Conservation (phyloP, 805 yeast genomes). For the Clavispora santaluciae region DNA sequence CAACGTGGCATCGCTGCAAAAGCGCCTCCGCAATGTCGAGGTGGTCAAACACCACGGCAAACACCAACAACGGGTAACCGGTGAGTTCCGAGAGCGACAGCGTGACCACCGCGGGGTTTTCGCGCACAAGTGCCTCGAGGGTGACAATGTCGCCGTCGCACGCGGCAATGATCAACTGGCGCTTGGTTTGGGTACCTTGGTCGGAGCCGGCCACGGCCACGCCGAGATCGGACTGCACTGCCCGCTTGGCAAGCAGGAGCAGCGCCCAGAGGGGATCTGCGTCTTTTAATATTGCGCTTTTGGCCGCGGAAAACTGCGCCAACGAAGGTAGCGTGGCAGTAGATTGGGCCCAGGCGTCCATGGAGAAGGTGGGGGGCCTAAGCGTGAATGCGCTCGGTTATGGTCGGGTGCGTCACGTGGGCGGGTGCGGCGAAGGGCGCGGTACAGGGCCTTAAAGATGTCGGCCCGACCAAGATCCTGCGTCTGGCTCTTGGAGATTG, state of each 20-base stretch:
- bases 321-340: not conserved
- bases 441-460: not conserved
- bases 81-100: conserved; percentile 21
- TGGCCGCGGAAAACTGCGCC: not conserved
- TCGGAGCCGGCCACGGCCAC: not conserved
- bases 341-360: conserved; percentile 5
- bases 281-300: not conserved
- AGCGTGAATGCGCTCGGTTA: not conserved
- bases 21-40: conserved; percentile 43
- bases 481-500: too few species aligned
- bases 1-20: conserved; percentile 38
- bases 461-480: too few species aligned
- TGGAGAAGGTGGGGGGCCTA: not conserved
- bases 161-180: conserved; percentile 28
- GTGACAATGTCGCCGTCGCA: conserved; percentile 36
- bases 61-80: conserved; percentile 38
- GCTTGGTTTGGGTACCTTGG: conserved; percentile 8
- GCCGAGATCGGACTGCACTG: not conserved
- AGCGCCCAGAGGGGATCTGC: conserved; percentile 2
- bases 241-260: not conserved
- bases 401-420: not conserved
- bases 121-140: conserved; percentile 22
- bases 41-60: conserved; percentile 53
- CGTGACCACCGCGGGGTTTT: conserved; percentile 19
- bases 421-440: not conserved